Base-by-base conservation (phyloP, 2,329 filamentous ascomycete species). In the Hypoxylon sp. region DNA sequence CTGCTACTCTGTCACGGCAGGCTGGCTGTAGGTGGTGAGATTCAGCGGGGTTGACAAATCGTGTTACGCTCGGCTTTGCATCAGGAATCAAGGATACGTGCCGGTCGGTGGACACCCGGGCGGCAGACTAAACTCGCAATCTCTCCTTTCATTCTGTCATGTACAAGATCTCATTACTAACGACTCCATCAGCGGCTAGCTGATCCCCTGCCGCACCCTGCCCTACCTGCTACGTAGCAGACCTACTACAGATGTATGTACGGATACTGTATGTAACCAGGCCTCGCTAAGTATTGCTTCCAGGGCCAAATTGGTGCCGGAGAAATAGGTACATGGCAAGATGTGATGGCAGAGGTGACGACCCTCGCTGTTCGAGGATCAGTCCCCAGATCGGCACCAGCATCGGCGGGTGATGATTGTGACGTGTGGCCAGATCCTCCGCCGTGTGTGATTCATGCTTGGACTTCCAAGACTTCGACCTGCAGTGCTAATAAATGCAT, bases 301-400 rank as follows among this genome's bases (percentile, higher is more conserved):
- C n/a, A n/a, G n/a, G n/a, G n/a, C n/a, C n/a, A n/a, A n/a, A n/a
- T n/a, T n/a, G n/a, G n/a, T n/a, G n/a, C n/a, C n/a, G n/a, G n/a
- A n/a, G n/a, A n/a, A n/a, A n/a, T n/a, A n/a, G n/a, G n/a, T n/a
- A n/a, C n/a, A n/a, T n/a, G n/a, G 26, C 40, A 50, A 53, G 45
- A 27, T 3, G 51, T 49, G 47, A 52, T 55, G 9, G 23, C 26
- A 20, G 26, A 24, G 18, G 37, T 45, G 41, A 31, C 17, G 29
- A 31, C 58, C 55, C 62, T 60, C 49, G 53, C 55, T 17, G n/a
- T n/a, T 57, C 18, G 47, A 52, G 40, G 23, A 48, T 45, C 45
- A 53, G 48, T 64, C 53, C 52, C 62, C 60, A 62, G 62, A 65
- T 65, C 62, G 60, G 51, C 62, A 47, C 56, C 54, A 53, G 60